Evolutionary conservation across 2,329 filamentous ascomycete genomes (phyloP).

Genomic region (Orbilia ellipsospora): DNA sequence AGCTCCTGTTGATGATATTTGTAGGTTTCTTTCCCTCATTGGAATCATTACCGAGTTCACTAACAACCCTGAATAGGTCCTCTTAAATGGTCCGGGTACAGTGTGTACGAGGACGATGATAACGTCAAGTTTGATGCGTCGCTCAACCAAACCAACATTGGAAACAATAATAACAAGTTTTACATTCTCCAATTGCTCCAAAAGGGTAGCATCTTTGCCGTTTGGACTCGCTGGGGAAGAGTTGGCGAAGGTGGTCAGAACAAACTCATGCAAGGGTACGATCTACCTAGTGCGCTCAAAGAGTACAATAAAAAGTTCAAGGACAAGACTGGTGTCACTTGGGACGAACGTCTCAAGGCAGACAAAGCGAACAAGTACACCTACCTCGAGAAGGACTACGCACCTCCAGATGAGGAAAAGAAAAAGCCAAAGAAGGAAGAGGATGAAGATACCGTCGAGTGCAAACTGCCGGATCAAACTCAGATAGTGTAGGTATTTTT

Average conservation of each 20-base stretch:
- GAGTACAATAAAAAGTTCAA: constrained; percentile 73
- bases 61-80: constrained; percentile 59
- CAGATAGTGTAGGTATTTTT: constrained; percentile 64
- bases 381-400: constrained; percentile 82
- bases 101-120: constrained; percentile 73
- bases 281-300: constrained; percentile 64
- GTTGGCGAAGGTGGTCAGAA: constrained; percentile 72
- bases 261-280: constrained; percentile 63
- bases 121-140: constrained; percentile 81
- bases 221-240: constrained; percentile 84
- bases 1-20: constrained; percentile 58
- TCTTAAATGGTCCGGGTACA: constrained; percentile 60
- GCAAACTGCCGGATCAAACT: constrained; percentile 70
- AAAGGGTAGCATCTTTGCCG: constrained; percentile 64
- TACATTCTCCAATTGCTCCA: constrained; percentile 75
- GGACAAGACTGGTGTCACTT: constrained; percentile 70
- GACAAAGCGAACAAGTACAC: constrained; percentile 77
- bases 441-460: constrained; percentile 64
- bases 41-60: neutral
- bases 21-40: constrained; percentile 22
- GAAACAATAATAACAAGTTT: constrained; percentile 75
- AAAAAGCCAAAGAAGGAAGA: constrained; percentile 64
- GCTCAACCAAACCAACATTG: constrained; percentile 79
- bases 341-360: constrained; percentile 67
- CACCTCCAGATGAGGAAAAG: constrained; percentile 69